Evolutionary conservation across 2,329 filamentous ascomycete species (phyloP).

Genomic region (Phialemoniopsis sp.): DNA sequence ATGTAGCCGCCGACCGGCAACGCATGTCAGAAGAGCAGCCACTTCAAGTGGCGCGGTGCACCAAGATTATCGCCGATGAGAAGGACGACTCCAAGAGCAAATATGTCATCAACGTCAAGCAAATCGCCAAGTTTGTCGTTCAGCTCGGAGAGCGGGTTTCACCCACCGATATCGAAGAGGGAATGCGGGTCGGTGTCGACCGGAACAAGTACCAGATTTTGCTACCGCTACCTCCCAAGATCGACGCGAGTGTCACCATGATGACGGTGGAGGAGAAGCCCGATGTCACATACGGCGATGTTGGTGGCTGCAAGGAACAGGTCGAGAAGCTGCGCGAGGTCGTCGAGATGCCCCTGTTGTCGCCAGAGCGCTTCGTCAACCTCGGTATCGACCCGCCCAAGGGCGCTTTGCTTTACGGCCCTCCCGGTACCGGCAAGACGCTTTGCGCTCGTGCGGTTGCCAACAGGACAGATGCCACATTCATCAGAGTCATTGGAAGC

Average conservation of each 20-base stretch:
- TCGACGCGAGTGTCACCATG: conserved; percentile 98
- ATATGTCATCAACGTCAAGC: conserved; percentile 99
- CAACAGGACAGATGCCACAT: conserved; percentile 96
- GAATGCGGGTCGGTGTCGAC: conserved; percentile 98
- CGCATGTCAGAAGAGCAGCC: conserved; percentile 98
- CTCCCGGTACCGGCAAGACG: conserved; percentile 97
- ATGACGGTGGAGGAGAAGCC: conserved; percentile 99
- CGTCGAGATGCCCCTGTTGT: conserved; percentile 95
- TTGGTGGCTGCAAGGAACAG: conserved; percentile 98
- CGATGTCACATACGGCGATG: conserved; percentile 97
- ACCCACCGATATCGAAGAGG: conserved; percentile 98
- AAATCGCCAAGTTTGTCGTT: conserved; percentile 99
- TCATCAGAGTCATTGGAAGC: conserved; percentile 96
- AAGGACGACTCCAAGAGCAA: conserved; percentile 97
- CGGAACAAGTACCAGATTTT: conserved; percentile 99
- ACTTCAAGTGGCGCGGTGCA: conserved; percentile 94
- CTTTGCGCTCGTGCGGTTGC: conserved; percentile 95
- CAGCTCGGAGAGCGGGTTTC: conserved; percentile 95
- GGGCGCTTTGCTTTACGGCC: conserved; percentile 92
- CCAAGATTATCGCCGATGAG: conserved; percentile 97
- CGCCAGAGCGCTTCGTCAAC: conserved; percentile 94
- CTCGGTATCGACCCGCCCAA: conserved; percentile 99
- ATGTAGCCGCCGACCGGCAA: conserved; percentile 95
- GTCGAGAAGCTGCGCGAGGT: conserved; percentile 99
- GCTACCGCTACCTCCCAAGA: conserved; percentile 92